A percentile compares a stretch with the other conserved stretches of the same genome.
Evolutionary conservation across 2,329 filamentous ascomycete genomes (phyloP).

Genomic region (Aspergillus sp.): DNA sequence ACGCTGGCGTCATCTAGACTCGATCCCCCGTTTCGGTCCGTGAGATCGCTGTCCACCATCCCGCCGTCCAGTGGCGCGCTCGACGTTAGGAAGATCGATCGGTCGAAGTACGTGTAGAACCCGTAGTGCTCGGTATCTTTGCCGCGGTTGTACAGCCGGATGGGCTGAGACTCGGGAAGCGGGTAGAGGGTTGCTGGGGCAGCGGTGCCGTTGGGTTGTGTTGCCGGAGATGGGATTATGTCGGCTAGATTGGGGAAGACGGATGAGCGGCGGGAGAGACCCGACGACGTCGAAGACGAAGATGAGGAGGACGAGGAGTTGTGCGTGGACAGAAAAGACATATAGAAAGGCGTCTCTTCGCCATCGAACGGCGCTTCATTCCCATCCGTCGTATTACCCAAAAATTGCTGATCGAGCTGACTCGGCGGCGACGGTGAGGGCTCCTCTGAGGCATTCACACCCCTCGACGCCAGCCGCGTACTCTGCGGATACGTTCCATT

Average conservation of each 20-base stretch:
- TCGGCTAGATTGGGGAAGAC: constrained; percentile 41
- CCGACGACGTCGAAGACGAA: not conserved
- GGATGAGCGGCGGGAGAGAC: constrained; percentile 7
- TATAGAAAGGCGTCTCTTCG: constrained; percentile 81
- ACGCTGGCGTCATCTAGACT: constrained; percentile 38
- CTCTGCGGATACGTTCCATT: constrained; percentile 52
- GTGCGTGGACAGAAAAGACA: constrained; percentile 54
- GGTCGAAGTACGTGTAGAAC: constrained; percentile 88
- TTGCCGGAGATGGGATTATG: constrained; percentile 55
- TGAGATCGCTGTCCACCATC: constrained; percentile 31
- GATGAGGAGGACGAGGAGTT: constrained; percentile 28
- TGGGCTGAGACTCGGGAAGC: constrained; percentile 59
- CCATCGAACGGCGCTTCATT: constrained; percentile 66
- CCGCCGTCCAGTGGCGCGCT: constrained; percentile 40
- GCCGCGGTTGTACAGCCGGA: constrained; percentile 78
- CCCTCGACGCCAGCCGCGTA: constrained; percentile 47
- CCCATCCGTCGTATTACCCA: constrained; percentile 78
- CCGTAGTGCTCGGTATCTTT: constrained; percentile 77
- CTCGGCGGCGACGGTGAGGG: constrained; percentile 42
- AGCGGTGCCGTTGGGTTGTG: constrained; percentile 62
- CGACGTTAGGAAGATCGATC: constrained; percentile 71
- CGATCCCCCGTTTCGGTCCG: constrained; percentile 45
- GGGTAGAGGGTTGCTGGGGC: constrained; percentile 66
- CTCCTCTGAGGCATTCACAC: constrained; percentile 27
- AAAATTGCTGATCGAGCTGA: constrained; percentile 64